Percentiles rank a stretch among this genome's conserved stretches.
These are phyloP conservation scores for Arabidopsis lyrata DNA, from an alignment of 441 rosid species.

Conservation along the genomic window DNA sequence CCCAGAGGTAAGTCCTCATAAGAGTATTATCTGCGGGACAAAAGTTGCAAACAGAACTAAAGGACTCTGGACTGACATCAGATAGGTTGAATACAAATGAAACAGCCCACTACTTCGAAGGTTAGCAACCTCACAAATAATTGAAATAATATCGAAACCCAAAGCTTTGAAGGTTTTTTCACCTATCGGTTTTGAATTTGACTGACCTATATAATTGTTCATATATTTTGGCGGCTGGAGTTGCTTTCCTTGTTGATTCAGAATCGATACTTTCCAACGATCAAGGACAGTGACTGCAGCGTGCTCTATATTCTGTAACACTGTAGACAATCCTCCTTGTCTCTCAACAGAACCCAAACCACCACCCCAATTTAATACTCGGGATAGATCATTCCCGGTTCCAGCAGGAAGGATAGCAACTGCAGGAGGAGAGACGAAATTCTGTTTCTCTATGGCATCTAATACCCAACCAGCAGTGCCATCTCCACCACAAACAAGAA, in stretches of 20 bases:
- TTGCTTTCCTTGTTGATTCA: conserved; percentile 74
- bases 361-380: conserved; percentile 95
- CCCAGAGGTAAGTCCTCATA: neutral
- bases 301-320: conserved; percentile 83
- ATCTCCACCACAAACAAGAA: conserved; percentile 98
- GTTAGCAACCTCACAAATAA: neutral
- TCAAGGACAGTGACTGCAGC: conserved; percentile 98
- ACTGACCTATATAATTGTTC: conserved; percentile 95
- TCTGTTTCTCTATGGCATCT: conserved; percentile 88
- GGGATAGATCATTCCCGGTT: conserved; percentile 98
- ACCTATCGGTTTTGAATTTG: conserved; percentile 5
- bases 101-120: conserved; percentile 13
- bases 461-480: conserved; percentile 99
- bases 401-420: conserved; percentile 98
- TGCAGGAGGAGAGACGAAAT: conserved; percentile 96
- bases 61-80: conserved; percentile 3
- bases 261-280: conserved; percentile 85
- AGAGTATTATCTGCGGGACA: neutral
- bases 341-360: conserved; percentile 92
- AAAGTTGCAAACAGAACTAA: conserved; percentile 7
- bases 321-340: conserved; percentile 89
- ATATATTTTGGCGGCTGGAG: conserved; percentile 77
- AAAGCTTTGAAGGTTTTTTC: conserved; percentile 3
- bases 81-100: conserved; percentile 10
- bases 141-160: conserved; percentile 4